Conservation (phyloP, 768 basidiomycete species). For the Mycena alexandri region DNA sequence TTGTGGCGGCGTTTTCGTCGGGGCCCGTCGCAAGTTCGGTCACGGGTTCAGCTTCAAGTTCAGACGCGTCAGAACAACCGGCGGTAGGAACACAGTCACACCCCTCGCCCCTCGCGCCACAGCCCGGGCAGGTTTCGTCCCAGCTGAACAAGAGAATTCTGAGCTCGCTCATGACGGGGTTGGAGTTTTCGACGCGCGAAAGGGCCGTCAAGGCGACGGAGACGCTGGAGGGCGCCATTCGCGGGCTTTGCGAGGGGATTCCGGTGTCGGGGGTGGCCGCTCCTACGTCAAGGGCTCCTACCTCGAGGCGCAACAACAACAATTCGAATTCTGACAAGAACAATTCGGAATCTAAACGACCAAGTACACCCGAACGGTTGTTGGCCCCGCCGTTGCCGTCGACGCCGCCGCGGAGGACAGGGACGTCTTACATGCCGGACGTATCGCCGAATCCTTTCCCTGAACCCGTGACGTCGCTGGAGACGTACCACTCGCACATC, state of each 20-base stretch:
- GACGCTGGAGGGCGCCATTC: slow-evolving; percentile 75
- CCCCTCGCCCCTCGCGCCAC: slow-evolving; percentile 59
- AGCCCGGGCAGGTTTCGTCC: slow-evolving; percentile 72
- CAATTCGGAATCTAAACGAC: no score
- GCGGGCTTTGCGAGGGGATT: slow-evolving; percentile 79
- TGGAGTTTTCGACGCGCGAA: slow-evolving; percentile 81
- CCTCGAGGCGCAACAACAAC: no score
- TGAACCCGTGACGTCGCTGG: slow-evolving; percentile 71
- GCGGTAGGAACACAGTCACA: no score
- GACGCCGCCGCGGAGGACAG: slow-evolving; percentile 48
- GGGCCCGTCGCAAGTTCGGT: slow-evolving; percentile 6
- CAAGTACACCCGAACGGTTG: slow-evolving; percentile 15
- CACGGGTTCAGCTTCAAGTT: no score
- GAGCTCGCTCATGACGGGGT: slow-evolving; percentile 74
- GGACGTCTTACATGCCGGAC: slow-evolving; percentile 49
- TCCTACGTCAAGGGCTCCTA: slow-evolving; percentile 26
- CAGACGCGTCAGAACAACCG: no score
- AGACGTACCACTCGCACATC: slow-evolving; percentile 71
- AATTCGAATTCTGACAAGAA: no score
- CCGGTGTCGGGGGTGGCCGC: slow-evolving; percentile 44
- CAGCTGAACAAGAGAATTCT: slow-evolving; percentile 80
- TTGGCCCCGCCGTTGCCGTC: slow-evolving; percentile 68
- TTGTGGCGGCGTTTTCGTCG: slow-evolving; percentile 48
- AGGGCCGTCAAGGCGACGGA: slow-evolving; percentile 77
- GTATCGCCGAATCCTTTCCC: slow-evolving; percentile 77